Base-by-base conservation (phyloP, 306 rosid genomes). In the Acacia melanoxylon region DNA sequence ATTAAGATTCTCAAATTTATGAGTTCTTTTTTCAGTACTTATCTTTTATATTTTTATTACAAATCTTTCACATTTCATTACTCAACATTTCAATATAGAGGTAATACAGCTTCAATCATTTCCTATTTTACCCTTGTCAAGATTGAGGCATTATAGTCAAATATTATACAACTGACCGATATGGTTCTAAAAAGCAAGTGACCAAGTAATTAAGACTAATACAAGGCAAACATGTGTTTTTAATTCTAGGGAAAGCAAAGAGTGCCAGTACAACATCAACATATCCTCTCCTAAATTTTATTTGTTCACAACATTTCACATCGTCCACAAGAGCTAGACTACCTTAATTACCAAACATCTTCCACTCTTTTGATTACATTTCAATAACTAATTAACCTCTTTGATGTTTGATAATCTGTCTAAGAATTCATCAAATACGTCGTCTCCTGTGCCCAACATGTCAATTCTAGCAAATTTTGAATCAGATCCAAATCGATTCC, bases 401-500 rank as follows among this genome's bases (percentile, higher is more conserved):
- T 69, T 80, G 33, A 86, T 72, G 69, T 78, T 79, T 71, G 84
- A 81, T 15, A 95, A 14, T 72, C 93, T 91, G 8, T 25, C 82
- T 49, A 91, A 41, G 67, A 95, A 80, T 27, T 85, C 81, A 20
- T 76, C 42, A 65, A 95, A 93, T 37, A 6, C 41, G 35, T 72
- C 83, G 1, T 84, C 89, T 1, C 89, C 93, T 15, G 70, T 74
- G 49, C 90, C 63, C 40, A 91, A 66, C 88, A 93, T 77, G 86
- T 94, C 93, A 20, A 93, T 4, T 80, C 97, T 86, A 2, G 78
- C 76, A 82, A 84, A 88, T 74, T 58, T 88, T 4, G 85, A 41
- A 80, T 74, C 86, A 37, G 27, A 88, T 48, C 95, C 99, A 77
- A 95, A 95, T 56, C 82, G 83, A 45, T 49, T 59, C 41, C 99